These are phyloP conservation scores for Ceratobasidium sp. DNA, from an alignment of 1,284 basidiomycete species.

Conservation along the genomic window DNA sequence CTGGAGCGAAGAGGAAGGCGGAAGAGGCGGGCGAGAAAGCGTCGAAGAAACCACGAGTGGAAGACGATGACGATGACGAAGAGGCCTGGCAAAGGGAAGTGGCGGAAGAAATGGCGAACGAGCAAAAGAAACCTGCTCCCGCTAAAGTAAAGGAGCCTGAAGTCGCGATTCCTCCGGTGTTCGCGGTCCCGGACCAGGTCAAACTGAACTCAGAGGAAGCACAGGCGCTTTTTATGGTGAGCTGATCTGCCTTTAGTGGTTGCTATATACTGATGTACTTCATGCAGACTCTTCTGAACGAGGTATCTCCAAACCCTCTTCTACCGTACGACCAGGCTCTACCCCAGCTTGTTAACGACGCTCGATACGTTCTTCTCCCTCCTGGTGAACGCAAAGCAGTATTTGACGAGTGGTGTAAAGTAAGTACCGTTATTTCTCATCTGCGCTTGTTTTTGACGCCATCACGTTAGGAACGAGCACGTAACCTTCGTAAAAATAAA, in stretches of 20 bases:
- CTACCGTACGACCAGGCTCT: slow-evolving; percentile 95
- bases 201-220: slow-evolving; percentile 91
- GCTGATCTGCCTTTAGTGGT: slow-evolving; percentile 52
- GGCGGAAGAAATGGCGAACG: slow-evolving; percentile 73
- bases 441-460: slow-evolving; percentile 48
- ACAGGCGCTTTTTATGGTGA: slow-evolving; percentile 92
- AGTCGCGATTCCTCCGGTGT: slow-evolving; percentile 59
- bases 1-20: slow-evolving; percentile 75
- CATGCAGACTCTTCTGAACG: slow-evolving; percentile 82
- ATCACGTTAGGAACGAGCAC: slow-evolving; percentile 22
- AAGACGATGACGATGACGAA: slow-evolving; percentile 55
- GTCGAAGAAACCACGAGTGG: slow-evolving; percentile 51
- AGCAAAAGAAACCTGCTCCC: slow-evolving; percentile 73
- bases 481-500: slow-evolving; percentile 38
- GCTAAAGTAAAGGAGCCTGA: slow-evolving; percentile 59
- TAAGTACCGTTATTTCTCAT: slow-evolving; percentile 78
- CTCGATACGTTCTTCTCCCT: slow-evolving; percentile 89
- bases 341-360: slow-evolving; percentile 93
- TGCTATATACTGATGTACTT: background rate
- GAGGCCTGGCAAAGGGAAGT: slow-evolving; percentile 72
- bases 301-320: slow-evolving; percentile 93
- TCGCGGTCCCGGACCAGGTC: slow-evolving; percentile 80
- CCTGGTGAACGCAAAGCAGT: slow-evolving; percentile 89
- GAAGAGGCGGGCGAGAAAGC: slow-evolving; percentile 56
- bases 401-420: slow-evolving; percentile 94